Conservation (phyloP, 2,329 filamentous ascomycete species). For the Fusarium sterilihyphosum region DNA sequence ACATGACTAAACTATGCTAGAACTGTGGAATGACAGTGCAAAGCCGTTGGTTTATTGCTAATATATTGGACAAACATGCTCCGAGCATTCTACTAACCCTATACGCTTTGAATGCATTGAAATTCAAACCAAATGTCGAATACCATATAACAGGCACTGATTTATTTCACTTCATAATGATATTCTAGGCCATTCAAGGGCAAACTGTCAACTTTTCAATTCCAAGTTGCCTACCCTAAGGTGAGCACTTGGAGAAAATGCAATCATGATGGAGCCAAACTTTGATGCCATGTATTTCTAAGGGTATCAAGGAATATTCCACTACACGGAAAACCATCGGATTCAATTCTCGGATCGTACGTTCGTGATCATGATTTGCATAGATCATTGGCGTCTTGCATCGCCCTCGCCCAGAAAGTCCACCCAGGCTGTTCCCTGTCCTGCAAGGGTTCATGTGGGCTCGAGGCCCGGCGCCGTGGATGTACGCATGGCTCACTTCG, state of each 20-base stretch:
- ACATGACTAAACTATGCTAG: neutral
- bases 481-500: constrained; percentile 8
- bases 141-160: too few species aligned
- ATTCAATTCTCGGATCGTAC: neutral
- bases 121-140: neutral
- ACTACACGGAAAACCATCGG: constrained; percentile 2
- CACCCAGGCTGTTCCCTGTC: neutral
- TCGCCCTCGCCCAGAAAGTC: neutral
- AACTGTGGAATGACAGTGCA: neutral
- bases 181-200: neutral
- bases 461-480: constrained; percentile 6
- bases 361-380: neutral
- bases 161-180: neutral
- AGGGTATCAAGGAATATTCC: constrained; percentile 31
- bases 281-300: constrained; percentile 30
- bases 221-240: neutral
- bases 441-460: neutral
- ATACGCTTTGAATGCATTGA: too few species aligned
- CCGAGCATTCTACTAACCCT: too few species aligned
- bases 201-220: neutral
- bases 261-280: neutral
- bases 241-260: neutral
- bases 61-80: too few species aligned
- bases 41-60: too few species aligned
- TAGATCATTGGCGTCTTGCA: neutral